Percentiles rank a stretch among this genome's conserved stretches.
Conservation (phyloP, 345 rosid species). For the Euclidium syriacum region DNA sequence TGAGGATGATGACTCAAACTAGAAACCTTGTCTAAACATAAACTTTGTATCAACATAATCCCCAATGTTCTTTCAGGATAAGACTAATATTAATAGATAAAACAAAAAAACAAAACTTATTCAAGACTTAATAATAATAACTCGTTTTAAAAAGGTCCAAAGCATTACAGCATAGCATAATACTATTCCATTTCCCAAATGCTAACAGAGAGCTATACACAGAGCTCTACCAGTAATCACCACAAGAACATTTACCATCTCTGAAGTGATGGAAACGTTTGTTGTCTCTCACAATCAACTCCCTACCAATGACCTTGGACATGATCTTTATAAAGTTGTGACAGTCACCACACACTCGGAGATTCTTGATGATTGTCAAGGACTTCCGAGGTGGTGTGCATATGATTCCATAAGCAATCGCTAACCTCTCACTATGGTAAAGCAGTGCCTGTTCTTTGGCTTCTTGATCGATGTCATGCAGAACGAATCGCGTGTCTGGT, state of each 20-base stretch:
- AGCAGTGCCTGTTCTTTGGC: conserved; percentile 76
- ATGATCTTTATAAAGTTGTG: conserved; percentile 83
- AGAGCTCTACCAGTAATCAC: conserved; percentile 47
- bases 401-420: conserved; percentile 78
- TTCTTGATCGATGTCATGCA: conserved; percentile 79
- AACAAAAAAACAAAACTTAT: background rate
- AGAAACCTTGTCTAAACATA: conserved; percentile 10
- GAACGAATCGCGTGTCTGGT: conserved; percentile 63
- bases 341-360: conserved; percentile 69
- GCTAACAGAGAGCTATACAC: conserved; percentile 29
- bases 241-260: conserved; percentile 56
- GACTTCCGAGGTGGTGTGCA: conserved; percentile 62
- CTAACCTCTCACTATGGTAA: conserved; percentile 76
- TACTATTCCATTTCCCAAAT: conserved; percentile 13
- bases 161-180: conserved; percentile 12
- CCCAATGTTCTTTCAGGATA: background rate
- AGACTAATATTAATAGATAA: background rate
- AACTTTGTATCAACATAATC: background rate
- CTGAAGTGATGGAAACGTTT: conserved; percentile 73
- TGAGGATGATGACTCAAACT: conserved; percentile 64
- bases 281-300: conserved; percentile 69
- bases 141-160: background rate
- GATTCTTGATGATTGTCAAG: conserved; percentile 73
- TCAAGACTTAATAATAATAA: conserved; percentile 4
- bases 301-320: conserved; percentile 71